Conservation (phyloP, 306 rosid species). For the Vigna angularis region DNA sequence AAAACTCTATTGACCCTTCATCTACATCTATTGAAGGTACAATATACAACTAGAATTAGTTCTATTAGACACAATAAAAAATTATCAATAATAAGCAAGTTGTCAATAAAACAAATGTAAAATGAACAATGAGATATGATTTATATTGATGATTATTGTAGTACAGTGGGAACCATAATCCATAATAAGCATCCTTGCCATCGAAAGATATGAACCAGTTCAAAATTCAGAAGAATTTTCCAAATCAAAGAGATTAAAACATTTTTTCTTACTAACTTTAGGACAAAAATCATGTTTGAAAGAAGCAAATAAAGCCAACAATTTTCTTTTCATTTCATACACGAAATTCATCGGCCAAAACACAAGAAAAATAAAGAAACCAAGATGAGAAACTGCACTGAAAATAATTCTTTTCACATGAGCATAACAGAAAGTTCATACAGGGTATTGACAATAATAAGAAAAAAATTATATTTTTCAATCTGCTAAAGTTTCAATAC, state of each 20-base stretch:
- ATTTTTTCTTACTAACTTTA: neutral
- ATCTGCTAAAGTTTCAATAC: neutral
- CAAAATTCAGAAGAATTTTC: neutral
- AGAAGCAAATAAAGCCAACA: neutral
- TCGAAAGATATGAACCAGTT: conserved; percentile 19
- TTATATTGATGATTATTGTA: neutral
- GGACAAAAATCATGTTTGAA: neutral
- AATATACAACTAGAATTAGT: conserved; percentile 15
- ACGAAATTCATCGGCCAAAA: neutral
- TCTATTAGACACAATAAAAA: conserved; percentile 21
- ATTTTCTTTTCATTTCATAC: neutral
- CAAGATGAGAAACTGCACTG: neutral
- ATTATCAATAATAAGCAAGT: neutral
- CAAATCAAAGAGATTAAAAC: conserved; percentile 6
- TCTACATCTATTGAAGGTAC: conserved; percentile 23
- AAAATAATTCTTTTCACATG: neutral
- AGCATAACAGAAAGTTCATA: conserved; percentile 6
- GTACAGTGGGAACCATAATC: conserved; percentile 6
- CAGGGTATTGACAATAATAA: neutral
- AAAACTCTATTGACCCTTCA: conserved; percentile 70
- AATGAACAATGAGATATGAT: conserved; percentile 12
- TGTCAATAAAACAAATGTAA: conserved; percentile 18
- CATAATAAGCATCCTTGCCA: conserved; percentile 18
- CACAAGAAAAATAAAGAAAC: neutral
- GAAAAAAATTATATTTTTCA: neutral